phyloP scores from a whole-genome alignment of 2,329 filamentous ascomycete genomes.

The Colletotrichum euphorbiae region DNA sequence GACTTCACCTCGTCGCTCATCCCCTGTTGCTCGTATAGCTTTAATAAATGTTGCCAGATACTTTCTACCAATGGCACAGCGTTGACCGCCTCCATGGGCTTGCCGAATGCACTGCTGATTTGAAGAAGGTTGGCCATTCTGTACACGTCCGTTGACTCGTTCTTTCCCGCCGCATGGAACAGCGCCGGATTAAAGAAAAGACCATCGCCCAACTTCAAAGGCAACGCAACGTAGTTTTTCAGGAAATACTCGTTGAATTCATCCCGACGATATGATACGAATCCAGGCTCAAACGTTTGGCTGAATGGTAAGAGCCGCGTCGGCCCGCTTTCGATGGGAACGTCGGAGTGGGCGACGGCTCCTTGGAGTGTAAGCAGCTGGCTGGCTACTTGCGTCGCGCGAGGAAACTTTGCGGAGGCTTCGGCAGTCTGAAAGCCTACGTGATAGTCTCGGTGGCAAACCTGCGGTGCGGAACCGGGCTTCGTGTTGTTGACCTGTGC shows the following conservation, averaged over 20 bases:
- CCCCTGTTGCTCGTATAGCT: conserved; percentile 49
- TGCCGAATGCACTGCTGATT: conserved; percentile 71
- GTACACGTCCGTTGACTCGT: conserved; percentile 58
- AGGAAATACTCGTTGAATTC: conserved; percentile 68
- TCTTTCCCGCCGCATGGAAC: conserved; percentile 72
- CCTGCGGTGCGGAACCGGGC: conserved; percentile 68
- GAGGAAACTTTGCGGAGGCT: conserved; percentile 60
- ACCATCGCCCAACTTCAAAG: conserved; percentile 67
- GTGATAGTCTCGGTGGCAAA: conserved; percentile 72
- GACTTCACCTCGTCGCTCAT: conserved; percentile 56
- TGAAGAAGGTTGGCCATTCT: conserved; percentile 72
- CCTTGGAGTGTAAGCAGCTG: conserved; percentile 72
- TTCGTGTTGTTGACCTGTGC: conserved; percentile 73
- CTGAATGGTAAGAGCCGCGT: conserved; percentile 72
- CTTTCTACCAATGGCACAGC: conserved; percentile 58
- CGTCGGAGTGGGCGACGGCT: conserved; percentile 71
- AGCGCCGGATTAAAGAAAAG: conserved; percentile 74
- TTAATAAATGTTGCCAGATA: conserved; percentile 55
- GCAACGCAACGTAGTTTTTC: conserved; percentile 62
- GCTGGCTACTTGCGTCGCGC: conserved; percentile 63
- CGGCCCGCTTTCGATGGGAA: conserved; percentile 68
- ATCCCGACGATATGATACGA: conserved; percentile 65
- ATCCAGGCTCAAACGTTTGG: conserved; percentile 67
- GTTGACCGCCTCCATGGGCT: conserved; percentile 72
- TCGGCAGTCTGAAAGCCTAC: conserved; percentile 69